These are phyloP conservation scores for Aspergillus leporis DNA, from an alignment of 495 filamentous ascomycete species.

Conservation along the genomic window DNA sequence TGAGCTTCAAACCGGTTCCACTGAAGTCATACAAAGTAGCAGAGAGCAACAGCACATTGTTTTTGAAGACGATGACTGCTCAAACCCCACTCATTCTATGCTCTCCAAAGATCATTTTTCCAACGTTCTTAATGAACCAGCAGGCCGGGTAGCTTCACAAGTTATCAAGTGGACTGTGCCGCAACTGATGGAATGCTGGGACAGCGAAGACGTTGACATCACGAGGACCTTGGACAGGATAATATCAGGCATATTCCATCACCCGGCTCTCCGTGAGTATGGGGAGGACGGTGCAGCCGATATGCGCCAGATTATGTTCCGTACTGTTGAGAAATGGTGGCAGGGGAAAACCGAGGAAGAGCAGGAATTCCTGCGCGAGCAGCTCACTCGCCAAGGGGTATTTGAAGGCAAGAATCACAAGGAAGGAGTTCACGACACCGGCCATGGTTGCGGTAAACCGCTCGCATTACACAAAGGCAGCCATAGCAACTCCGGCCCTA, in stretches of 20 bases:
- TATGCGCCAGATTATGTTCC: slow-evolving; percentile 75
- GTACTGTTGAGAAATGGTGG: slow-evolving; percentile 81
- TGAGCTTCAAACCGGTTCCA: slow-evolving; percentile 80
- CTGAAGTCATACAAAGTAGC: slow-evolving; percentile 79
- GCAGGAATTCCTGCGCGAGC: slow-evolving; percentile 62
- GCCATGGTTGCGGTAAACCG: slow-evolving; percentile 81
- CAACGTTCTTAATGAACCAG: slow-evolving; percentile 84
- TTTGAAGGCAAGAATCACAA: slow-evolving; percentile 76
- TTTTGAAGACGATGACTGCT: slow-evolving; percentile 72
- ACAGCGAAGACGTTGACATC: slow-evolving; percentile 68
- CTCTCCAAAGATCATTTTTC: slow-evolving; percentile 92
- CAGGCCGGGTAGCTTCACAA: slow-evolving; percentile 75
- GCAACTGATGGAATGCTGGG: slow-evolving; percentile 82
- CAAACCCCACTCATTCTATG: slow-evolving; percentile 94
- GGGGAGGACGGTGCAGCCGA: slow-evolving; percentile 73
- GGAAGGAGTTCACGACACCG: slow-evolving; percentile 77
- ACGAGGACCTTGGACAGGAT: slow-evolving; percentile 69
- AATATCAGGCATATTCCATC: slow-evolving; percentile 81
- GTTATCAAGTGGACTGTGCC: slow-evolving; percentile 81
- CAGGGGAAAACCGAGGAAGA: slow-evolving; percentile 57
- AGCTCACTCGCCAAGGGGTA: slow-evolving; percentile 77
- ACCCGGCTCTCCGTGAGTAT: slow-evolving; percentile 70
- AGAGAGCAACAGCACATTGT: slow-evolving; percentile 79
- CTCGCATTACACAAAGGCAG: slow-evolving; percentile 54
- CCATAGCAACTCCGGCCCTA: slow-evolving; percentile 24